Evolutionary conservation across 805 yeast genomes (phyloP).

Genomic region (Candida ascalaphidarum): DNA sequence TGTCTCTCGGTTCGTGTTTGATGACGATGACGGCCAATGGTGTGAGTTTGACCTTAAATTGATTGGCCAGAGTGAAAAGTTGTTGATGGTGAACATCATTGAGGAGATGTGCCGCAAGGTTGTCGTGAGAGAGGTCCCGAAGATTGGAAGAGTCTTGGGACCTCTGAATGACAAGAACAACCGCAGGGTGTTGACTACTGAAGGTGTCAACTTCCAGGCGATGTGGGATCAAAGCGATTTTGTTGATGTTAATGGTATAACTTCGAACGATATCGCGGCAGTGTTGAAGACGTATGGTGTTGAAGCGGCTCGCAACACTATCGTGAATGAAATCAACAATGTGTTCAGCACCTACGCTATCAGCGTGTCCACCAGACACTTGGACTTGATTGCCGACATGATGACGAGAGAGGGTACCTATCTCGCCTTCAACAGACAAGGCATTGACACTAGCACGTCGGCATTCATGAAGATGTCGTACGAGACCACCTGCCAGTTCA

Average conservation of each 20-base stretch:
- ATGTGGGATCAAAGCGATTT: conserved; percentile 98
- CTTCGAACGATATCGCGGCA: conserved; percentile 88
- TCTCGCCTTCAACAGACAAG: conserved; percentile 95
- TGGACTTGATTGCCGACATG: conserved; percentile 95
- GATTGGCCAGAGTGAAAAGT: conserved; percentile 79
- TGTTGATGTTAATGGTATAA: conserved; percentile 79
- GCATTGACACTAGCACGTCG: conserved; percentile 92
- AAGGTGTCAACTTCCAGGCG: conserved; percentile 95
- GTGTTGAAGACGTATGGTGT: conserved; percentile 92
- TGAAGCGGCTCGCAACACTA: conserved; percentile 97
- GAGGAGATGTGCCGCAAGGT: conserved; percentile 86
- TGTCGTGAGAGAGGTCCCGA: conserved; percentile 87
- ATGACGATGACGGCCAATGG: conserved; percentile 84
- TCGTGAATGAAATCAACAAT: conserved; percentile 89
- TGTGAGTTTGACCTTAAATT: conserved; percentile 83
- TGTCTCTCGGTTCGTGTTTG: conserved; percentile 78
- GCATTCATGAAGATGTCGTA: conserved; percentile 98
- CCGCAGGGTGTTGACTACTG: conserved; percentile 78
- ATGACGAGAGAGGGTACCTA: conserved; percentile 99
- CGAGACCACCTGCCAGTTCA: conserved; percentile 96
- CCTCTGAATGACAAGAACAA: conserved; percentile 55
- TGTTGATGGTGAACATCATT: conserved; percentile 93
- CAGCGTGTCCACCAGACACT: conserved; percentile 84
- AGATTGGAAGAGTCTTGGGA: conserved; percentile 87
- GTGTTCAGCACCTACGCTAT: conserved; percentile 97